A percentile compares a stretch with the other conserved stretches of the same genome.
These are phyloP conservation scores for Sclerotinia minor DNA, from an alignment of 2,329 filamentous ascomycete species.

Conservation along the genomic window DNA sequence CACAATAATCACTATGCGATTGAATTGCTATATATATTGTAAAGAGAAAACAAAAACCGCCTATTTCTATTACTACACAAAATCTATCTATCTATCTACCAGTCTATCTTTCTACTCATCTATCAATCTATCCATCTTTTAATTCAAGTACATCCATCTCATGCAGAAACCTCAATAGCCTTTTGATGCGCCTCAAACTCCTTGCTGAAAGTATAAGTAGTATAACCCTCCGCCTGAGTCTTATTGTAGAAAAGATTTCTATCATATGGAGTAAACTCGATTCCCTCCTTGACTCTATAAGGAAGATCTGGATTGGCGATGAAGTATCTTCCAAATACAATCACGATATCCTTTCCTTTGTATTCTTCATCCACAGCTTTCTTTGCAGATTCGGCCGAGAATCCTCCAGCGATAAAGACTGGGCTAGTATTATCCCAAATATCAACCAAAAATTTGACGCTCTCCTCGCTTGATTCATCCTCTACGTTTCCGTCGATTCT, in stretches of 20 bases:
- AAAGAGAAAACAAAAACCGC: background rate
- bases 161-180: constrained; percentile 14
- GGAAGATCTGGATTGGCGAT: constrained; percentile 50
- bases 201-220: constrained; percentile 42
- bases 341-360: constrained; percentile 41
- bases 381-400: constrained; percentile 44
- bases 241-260: constrained; percentile 44
- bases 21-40: too few relatives aligned
- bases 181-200: constrained; percentile 35
- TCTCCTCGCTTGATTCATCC: constrained; percentile 43
- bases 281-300: constrained; percentile 45
- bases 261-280: constrained; percentile 45
- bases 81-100: background rate
- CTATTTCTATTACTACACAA: background rate
- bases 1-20: background rate
- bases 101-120: background rate
- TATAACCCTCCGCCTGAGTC: constrained; percentile 42
- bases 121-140: background rate
- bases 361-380: constrained; percentile 44
- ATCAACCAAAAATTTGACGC: constrained; percentile 48
- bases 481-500: constrained; percentile 42
- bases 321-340: constrained; percentile 49
- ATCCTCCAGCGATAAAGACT: constrained; percentile 53
- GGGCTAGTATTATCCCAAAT: constrained; percentile 48
- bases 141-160: background rate